These are phyloP conservation scores for Elongisporangium senticosum DNA, from an alignment of 352 stramenopile species.

Conservation along the genomic window DNA sequence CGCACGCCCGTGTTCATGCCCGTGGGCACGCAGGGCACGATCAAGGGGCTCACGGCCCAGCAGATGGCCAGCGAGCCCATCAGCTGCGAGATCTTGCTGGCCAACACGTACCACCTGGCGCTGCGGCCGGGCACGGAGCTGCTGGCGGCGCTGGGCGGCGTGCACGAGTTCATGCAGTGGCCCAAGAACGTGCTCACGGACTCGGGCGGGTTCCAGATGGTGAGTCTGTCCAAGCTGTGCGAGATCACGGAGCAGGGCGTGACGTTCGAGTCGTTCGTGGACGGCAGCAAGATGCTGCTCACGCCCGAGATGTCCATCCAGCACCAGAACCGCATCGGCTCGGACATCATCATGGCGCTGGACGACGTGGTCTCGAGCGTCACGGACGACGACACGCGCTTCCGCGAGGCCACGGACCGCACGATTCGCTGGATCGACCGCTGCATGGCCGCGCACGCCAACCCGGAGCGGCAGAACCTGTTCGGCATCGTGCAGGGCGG, in stretches of 20 bases:
- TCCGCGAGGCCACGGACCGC: conserved; percentile 88
- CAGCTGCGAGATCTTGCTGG: conserved; percentile 91
- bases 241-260: conserved; percentile 87
- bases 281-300: conserved; percentile 89
- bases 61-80: conserved; percentile 71
- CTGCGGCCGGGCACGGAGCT: conserved; percentile 90
- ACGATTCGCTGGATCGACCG: conserved; percentile 95
- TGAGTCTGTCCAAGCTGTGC: conserved; percentile 93
- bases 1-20: conserved; percentile 96
- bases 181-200: conserved; percentile 94
- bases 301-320: conserved; percentile 89
- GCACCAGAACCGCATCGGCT: conserved; percentile 95
- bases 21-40: conserved; percentile 94
- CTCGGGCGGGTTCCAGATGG: conserved; percentile 98
- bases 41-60: conserved; percentile 90
- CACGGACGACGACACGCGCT: conserved; percentile 80
- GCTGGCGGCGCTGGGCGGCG: conserved; percentile 77
- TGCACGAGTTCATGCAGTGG: conserved; percentile 97
- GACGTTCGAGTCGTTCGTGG: conserved; percentile 84
- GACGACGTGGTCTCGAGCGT: conserved; percentile 96
- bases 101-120: conserved; percentile 98
- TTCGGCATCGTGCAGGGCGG: conserved; percentile 97
- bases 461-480: conserved; percentile 89
- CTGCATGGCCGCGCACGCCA: conserved; percentile 88
- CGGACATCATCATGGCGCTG: conserved; percentile 98